phyloP scores from a whole-genome alignment of 2,329 filamentous ascomycete genomes.

The Coleophoma crateriformis region DNA sequence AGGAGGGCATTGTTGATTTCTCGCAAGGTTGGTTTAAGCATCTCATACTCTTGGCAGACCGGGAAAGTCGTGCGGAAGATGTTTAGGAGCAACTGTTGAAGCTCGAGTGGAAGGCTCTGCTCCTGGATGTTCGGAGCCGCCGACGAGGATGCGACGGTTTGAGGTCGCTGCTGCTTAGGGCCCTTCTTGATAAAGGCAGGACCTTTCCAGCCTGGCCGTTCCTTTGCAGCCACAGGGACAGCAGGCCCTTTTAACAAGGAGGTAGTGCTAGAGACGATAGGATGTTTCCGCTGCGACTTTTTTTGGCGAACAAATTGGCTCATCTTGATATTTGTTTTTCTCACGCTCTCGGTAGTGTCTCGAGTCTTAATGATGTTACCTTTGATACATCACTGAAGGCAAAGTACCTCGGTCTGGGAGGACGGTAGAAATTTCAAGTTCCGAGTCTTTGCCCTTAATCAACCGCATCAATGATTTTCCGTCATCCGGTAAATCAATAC shows the following conservation, averaged over 20 bases:
- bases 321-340: constrained; percentile 24
- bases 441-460: too few species aligned
- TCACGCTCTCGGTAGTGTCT: too few species aligned
- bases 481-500: too few species aligned
- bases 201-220: constrained; percentile 6
- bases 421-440: too few species aligned
- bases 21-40: constrained; percentile 57
- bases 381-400: too few species aligned
- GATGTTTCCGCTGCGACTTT: constrained; percentile 11
- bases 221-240: neutral
- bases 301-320: constrained; percentile 9
- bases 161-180: neutral
- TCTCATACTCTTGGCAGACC: constrained; percentile 35
- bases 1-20: constrained; percentile 78
- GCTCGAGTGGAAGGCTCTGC: constrained; percentile 33
- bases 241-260: constrained; percentile 2
- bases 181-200: constrained; percentile 4
- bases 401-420: too few species aligned
- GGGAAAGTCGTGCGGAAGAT: constrained; percentile 63
- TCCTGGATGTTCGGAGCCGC: neutral
- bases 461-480: too few species aligned
- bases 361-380: too few species aligned
- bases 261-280: constrained; percentile 4
- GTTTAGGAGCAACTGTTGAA: constrained; percentile 65
- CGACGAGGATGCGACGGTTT: neutral